Evolutionary conservation across 2,329 filamentous ascomycete species (phyloP).

Genomic region (Juglanconis juglandina): DNA sequence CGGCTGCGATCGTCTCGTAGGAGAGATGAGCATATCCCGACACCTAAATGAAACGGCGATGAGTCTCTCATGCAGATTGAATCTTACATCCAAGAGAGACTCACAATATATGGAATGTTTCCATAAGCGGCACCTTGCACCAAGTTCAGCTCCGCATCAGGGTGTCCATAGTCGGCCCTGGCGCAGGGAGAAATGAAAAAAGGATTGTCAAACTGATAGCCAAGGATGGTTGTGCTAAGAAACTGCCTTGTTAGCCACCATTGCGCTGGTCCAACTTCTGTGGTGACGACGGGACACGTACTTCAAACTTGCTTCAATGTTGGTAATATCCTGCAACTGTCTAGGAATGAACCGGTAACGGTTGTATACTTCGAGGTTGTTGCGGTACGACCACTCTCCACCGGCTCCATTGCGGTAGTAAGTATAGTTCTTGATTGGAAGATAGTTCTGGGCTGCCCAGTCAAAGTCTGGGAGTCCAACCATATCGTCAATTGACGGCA

Average conservation of each 20-base stretch:
- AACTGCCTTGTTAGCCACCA: not conserved
- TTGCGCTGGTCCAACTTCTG: not conserved
- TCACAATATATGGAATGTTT: conserved; percentile 48
- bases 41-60: conserved; percentile 22
- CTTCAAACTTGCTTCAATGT: conserved; percentile 36
- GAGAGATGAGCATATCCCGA: conserved; percentile 31
- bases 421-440: conserved; percentile 47
- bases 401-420: conserved; percentile 55
- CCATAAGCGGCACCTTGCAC: conserved; percentile 45
- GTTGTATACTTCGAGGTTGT: conserved; percentile 53
- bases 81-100: not conserved
- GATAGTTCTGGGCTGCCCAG: conserved; percentile 46
- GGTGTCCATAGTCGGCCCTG: conserved; percentile 41
- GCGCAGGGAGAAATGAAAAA: conserved; percentile 53
- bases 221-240: conserved; percentile 45
- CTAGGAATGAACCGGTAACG: conserved; percentile 47
- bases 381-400: conserved; percentile 54
- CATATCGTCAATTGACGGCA: conserved; percentile 43
- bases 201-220: conserved; percentile 51
- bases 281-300: conserved; percentile 19
- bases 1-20: conserved; percentile 36
- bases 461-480: conserved; percentile 53
- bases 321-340: conserved; percentile 47
- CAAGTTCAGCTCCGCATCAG: conserved; percentile 46
- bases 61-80: not conserved